Base-by-base conservation (phyloP, 2,329 filamentous ascomycete genomes). In the Gaeumannomyces sp. region DNA sequence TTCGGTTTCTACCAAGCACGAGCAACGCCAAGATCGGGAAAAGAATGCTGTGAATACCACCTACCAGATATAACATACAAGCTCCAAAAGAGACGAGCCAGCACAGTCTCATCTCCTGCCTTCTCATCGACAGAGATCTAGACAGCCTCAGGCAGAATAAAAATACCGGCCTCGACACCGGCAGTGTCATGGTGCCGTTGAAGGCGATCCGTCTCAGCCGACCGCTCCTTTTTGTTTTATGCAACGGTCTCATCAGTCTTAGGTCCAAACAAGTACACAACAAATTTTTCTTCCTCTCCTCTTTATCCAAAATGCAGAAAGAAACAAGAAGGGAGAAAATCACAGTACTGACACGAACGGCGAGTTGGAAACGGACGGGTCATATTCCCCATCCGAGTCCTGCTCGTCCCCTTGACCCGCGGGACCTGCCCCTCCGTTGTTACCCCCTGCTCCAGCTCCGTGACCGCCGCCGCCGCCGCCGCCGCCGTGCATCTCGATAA, bases 201-300 rank as follows among this genome's bases (percentile, higher is more conserved):
- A 76, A 76, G 14, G 71, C 69, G 62, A 74, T 69, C 19, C 72
- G 71, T 60, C 69, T 72, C 59, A 75, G 65, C 4, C 69, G 67
- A 53, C 68, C 69, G 68, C 71, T 70, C 65, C 71, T 74, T 70
- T 28, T 56, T 45, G 27, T 28, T n/a, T n/a, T n/a, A 27, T 35
- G 33, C 45, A n/a, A 56, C 19, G 25, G 29, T 53, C 35, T 59
- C 61, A 69, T 61, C 29, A 61, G 50, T 31, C 13, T 35, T n/a
- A n/a, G 31, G 45, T 16, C 22, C 16, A 60, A n/a, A 10, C 31
- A 25, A 38, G 16, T n/a, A 28, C 4, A 4, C 25, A 62, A 31
- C 28, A 69, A 70, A 29, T 5, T 4, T 22, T 28, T 14, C 13
- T 29, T 29, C 3, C 10, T 29, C 57, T 16, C 11, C 14, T 16